Conservation (phyloP, 441 rosid genomes). For the Jatropha multifida region DNA sequence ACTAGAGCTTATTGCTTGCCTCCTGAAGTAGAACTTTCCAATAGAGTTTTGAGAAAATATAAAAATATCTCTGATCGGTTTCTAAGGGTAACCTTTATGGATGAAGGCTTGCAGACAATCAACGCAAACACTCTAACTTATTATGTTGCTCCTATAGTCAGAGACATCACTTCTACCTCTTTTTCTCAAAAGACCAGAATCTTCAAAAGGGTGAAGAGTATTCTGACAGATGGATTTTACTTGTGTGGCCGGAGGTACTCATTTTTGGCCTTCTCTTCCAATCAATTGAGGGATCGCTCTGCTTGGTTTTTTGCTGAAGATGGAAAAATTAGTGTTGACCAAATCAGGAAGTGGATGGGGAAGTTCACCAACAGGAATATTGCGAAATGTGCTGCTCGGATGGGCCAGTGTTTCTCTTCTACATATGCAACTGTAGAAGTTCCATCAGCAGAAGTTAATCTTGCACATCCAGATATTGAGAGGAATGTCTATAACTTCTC, state of each 20-base stretch:
- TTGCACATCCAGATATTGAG: conserved; percentile 54
- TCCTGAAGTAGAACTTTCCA: conserved; percentile 89
- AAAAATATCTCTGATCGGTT: conserved; percentile 62
- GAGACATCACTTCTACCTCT: conserved; percentile 42
- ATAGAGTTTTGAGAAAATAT: conserved; percentile 80
- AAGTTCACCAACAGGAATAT: conserved; percentile 55
- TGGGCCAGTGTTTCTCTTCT: conserved; percentile 96
- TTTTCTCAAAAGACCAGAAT: conserved; percentile 67
- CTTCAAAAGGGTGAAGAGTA: conserved; percentile 66
- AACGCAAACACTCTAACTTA: conserved; percentile 62
- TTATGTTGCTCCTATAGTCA: conserved; percentile 73
- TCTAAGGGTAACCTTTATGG: conserved; percentile 88
- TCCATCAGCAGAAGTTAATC: conserved; percentile 44
- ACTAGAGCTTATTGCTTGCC: conserved; percentile 89
- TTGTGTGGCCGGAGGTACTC: conserved; percentile 79
- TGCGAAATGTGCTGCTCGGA: conserved; percentile 96
- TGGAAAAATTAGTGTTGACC: conserved; percentile 39
- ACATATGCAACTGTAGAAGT: conserved; percentile 86
- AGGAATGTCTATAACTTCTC: conserved; percentile 69
- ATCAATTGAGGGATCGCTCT: conserved; percentile 88
- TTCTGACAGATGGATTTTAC: conserved; percentile 67
- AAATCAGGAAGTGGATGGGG: conserved; percentile 80
- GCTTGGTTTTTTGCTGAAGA: conserved; percentile 95
- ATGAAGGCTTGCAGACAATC: conserved; percentile 76
- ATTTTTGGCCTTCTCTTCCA: conserved; percentile 90